Evolutionary conservation across 2,329 filamentous ascomycete genomes (phyloP).

Genomic region (Fusarium pininemorale): DNA sequence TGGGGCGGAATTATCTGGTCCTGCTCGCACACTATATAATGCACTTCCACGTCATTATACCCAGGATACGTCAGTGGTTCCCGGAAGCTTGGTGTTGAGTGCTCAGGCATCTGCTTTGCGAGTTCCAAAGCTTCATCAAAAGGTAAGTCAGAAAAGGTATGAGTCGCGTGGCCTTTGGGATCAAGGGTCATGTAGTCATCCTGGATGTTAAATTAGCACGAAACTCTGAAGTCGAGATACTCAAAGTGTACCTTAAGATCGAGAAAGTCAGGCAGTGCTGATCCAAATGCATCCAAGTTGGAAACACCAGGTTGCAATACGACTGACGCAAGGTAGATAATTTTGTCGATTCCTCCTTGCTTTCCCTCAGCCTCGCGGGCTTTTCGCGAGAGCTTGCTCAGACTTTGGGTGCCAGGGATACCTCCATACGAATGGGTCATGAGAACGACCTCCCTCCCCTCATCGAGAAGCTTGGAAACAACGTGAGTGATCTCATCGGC

Average conservation of each 20-base stretch:
- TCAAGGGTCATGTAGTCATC: constrained; percentile 20
- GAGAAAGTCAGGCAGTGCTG: not conserved
- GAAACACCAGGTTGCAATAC: not conserved
- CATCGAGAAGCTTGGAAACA: not conserved
- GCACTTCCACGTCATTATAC: constrained; percentile 25
- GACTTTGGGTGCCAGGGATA: constrained; percentile 15
- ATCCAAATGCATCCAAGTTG: constrained; percentile 9
- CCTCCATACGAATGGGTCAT: constrained; percentile 28
- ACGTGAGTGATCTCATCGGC: not conserved
- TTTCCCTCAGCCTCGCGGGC: not conserved
- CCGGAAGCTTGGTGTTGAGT: constrained; percentile 24
- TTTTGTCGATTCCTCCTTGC: constrained; percentile 4
- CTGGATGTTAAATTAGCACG: not conserved
- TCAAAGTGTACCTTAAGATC: not conserved
- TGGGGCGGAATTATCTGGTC: constrained; percentile 1
- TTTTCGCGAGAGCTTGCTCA: constrained; percentile 5
- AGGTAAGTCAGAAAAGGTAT: constrained; percentile 19
- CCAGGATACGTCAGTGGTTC: constrained; percentile 26
- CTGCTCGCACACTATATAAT: constrained; percentile 26
- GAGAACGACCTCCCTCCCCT: not conserved
- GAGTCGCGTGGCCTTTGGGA: not conserved
- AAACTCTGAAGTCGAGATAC: accelerated
- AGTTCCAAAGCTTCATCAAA: not conserved
- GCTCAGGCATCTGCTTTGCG: constrained; percentile 9
- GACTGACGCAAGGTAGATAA: constrained; percentile 16